Percentiles rank a stretch among this genome's conserved stretches.
These are phyloP conservation scores for Hymenoscyphus fraxineus DNA, from an alignment of 2,329 filamentous ascomycete genomes.

Conservation along the genomic window DNA sequence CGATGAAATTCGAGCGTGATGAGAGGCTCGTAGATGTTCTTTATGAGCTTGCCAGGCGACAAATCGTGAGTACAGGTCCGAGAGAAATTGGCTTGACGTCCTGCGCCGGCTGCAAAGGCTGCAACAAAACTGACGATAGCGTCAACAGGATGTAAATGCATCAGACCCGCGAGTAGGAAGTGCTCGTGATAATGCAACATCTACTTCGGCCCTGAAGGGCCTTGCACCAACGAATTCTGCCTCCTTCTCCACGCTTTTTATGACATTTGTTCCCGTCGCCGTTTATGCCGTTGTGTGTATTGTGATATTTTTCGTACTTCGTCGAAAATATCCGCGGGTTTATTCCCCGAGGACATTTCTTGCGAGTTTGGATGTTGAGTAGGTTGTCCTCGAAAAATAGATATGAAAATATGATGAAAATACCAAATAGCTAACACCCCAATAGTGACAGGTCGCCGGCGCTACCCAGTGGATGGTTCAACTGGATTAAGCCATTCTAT, in stretches of 20 bases:
- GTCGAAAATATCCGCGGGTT: conserved; percentile 48
- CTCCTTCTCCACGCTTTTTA: conserved; percentile 42
- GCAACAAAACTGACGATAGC: not conserved
- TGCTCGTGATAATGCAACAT: conserved; percentile 40
- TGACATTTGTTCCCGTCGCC: conserved; percentile 52
- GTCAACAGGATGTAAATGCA: conserved; percentile 19
- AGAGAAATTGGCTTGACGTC: conserved; percentile 14
- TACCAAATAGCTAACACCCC: not conserved
- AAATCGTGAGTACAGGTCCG: not conserved
- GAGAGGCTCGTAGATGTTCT: conserved; percentile 1
- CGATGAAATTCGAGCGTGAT: conserved; percentile 1
- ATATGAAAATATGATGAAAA: not conserved
- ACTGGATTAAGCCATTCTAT: conserved; percentile 36
- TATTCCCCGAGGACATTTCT: conserved; percentile 54
- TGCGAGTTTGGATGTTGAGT: conserved; percentile 48
- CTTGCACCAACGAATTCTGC: conserved; percentile 39
- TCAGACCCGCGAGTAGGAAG: conserved; percentile 43
- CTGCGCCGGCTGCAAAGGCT: conserved; percentile 1
- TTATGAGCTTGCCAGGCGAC: conserved; percentile 6
- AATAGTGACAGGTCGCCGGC: conserved; percentile 32
- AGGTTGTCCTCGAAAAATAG: conserved; percentile 25
- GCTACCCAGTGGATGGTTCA: conserved; percentile 35
- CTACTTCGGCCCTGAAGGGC: conserved; percentile 36
- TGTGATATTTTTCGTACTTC: conserved; percentile 47
- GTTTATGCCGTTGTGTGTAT: conserved; percentile 47